phyloP scores from a whole-genome alignment of 257 asterid species.

The Oldenlandia corymbosa region DNA sequence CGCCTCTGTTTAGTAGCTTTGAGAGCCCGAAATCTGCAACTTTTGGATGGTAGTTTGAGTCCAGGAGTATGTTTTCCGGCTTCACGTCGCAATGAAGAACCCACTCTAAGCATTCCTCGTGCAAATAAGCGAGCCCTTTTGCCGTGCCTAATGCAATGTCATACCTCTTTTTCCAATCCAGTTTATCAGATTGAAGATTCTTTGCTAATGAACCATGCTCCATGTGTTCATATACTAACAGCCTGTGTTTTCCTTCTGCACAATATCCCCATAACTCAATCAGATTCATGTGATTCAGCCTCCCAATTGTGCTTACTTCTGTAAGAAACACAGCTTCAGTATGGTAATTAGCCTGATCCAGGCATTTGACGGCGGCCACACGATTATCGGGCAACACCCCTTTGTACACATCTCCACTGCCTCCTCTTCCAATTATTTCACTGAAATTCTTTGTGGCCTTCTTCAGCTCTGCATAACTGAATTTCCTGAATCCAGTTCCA shows the following conservation, averaged over 20 bases:
- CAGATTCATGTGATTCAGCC: constrained; percentile 32
- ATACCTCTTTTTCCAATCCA: constrained; percentile 32
- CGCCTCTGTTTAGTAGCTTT: constrained; percentile 21
- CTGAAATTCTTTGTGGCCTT: constrained; percentile 32
- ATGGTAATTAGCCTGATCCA: constrained; percentile 18
- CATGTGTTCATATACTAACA: constrained; percentile 37
- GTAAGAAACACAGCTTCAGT: constrained; percentile 32
- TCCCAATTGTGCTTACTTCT: constrained; percentile 27
- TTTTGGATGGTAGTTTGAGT: constrained; percentile 27
- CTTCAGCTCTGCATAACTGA: constrained; percentile 34
- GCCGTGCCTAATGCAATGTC: constrained; percentile 36
- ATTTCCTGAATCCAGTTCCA: constrained; percentile 30
- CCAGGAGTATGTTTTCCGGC: constrained; percentile 26
- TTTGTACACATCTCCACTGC: constrained; percentile 33
- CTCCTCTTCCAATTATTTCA: constrained; percentile 35
- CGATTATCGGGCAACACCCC: constrained; percentile 27
- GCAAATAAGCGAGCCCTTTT: constrained; percentile 39
- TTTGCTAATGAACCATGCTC: constrained; percentile 32
- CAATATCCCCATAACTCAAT: constrained; percentile 32
- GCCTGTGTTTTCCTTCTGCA: constrained; percentile 27
- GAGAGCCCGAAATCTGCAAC: constrained; percentile 47
- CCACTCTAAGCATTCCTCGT: constrained; percentile 45
- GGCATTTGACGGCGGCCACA: constrained; percentile 29
- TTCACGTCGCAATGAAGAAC: constrained; percentile 37
- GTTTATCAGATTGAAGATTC: constrained; percentile 17